phyloP scores from a whole-genome alignment of 306 rosid genomes.

The Sicyos edulis region DNA sequence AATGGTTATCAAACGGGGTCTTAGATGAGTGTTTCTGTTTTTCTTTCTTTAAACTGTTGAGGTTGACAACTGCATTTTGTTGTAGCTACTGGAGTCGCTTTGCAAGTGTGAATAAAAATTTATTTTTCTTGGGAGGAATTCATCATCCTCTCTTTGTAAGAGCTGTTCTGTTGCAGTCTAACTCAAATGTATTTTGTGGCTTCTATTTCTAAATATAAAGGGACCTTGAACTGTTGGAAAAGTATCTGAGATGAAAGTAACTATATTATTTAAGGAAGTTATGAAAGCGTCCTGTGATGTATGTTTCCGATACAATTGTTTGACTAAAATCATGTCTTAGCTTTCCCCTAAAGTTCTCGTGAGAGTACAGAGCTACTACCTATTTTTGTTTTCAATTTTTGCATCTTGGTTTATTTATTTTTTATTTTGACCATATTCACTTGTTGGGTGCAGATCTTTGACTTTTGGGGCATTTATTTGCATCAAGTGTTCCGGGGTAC shows the following conservation, averaged over 20 bases:
- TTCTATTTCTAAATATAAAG: neutral
- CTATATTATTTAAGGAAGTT: neutral
- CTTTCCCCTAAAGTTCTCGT: neutral
- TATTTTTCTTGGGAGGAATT: neutral
- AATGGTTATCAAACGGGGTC: too few relatives aligned
- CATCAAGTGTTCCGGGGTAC: slow-evolving; percentile 93
- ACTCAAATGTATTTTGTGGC: neutral
- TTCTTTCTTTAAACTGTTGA: neutral
- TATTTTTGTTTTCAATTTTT: neutral
- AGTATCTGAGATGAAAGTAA: neutral
- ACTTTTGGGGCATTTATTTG: slow-evolving; percentile 77
- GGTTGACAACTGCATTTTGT: neutral
- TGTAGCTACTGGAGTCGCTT: neutral
- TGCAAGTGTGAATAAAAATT: neutral
- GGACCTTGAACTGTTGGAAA: neutral
- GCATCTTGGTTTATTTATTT: neutral
- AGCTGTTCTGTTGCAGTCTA: neutral
- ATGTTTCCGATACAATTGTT: neutral
- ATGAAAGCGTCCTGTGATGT: neutral
- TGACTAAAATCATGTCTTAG: neutral
- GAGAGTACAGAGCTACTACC: neutral
- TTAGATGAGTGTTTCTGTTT: neutral
- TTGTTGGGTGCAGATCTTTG: slow-evolving; percentile 53
- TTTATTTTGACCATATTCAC: slow-evolving; percentile 11
- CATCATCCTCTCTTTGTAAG: neutral